A percentile compares a stretch with the other conserved stretches of the same genome.
phyloP scores from a whole-genome alignment of 2,329 filamentous ascomycete genomes.

The Xylariaceae sp. region DNA sequence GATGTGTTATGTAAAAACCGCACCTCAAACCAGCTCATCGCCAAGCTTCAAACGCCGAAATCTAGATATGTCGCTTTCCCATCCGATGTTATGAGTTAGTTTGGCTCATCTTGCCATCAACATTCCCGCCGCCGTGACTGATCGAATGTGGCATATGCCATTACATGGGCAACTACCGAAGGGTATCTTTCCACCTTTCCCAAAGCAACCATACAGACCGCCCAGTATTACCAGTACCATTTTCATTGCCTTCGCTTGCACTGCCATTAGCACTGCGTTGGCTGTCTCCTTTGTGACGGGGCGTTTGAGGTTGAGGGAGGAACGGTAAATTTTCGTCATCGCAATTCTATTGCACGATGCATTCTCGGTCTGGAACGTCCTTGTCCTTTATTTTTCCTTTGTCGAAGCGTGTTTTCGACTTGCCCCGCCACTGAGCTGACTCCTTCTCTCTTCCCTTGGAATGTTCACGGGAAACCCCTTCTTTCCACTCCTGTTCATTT shows the following conservation, averaged over 20 bases:
- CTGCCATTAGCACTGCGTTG: neutral
- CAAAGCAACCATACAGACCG: neutral
- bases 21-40: neutral
- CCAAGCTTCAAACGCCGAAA: neutral
- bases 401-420: conserved; percentile 24
- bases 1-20: conserved; percentile 1
- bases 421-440: conserved; percentile 21
- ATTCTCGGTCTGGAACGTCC: conserved; percentile 27
- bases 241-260: neutral
- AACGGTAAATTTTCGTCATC: neutral
- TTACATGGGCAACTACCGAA: neutral
- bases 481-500: conserved; percentile 9
- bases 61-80: neutral
- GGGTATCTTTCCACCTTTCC: neutral
- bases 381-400: conserved; percentile 25
- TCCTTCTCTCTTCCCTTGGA: conserved; percentile 23
- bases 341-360: conserved; percentile 25
- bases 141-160: neutral
- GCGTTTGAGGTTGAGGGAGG: neutral
- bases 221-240: neutral
- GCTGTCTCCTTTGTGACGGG: neutral
- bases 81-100: neutral
- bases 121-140: neutral
- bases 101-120: neutral
- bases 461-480: neutral